These are phyloP conservation scores for Neonectria ditissima DNA, from an alignment of 2,329 filamentous ascomycete genomes.

Conservation along the genomic window DNA sequence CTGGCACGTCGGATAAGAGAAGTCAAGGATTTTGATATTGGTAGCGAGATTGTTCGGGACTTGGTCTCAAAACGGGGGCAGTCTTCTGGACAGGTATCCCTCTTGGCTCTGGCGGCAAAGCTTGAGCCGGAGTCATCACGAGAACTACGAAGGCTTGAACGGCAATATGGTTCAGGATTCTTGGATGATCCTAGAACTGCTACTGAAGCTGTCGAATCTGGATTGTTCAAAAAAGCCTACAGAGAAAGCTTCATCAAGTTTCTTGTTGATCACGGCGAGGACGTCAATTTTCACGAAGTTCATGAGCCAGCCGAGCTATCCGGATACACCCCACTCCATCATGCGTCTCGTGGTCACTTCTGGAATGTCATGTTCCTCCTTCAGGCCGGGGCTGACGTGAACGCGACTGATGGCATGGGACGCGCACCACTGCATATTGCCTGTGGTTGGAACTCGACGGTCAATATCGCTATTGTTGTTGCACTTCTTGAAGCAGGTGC, in stretches of 20 bases:
- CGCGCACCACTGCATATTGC: background rate
- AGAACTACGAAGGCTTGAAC: background rate
- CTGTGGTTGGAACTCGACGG: background rate
- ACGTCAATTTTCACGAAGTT: background rate
- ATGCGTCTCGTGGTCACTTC: background rate
- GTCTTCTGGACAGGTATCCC: background rate
- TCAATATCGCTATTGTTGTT: background rate
- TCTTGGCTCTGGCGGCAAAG: background rate
- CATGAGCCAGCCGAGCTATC: background rate
- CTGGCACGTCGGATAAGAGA: background rate
- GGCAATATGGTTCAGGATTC: background rate
- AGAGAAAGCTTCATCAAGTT: background rate
- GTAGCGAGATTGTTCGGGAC: background rate
- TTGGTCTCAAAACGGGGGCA: background rate
- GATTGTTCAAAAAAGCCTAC: background rate
- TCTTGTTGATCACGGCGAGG: background rate
- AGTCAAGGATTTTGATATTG: background rate
- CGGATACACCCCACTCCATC: background rate
- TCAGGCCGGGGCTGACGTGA: background rate
- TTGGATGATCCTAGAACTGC: background rate
- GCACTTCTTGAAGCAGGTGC: background rate
- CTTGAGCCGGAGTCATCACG: background rate
- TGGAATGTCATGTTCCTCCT: background rate
- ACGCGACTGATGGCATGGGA: background rate
- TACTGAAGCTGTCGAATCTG: background rate